Base-by-base conservation (phyloP, 495 filamentous ascomycete genomes). In the Neurospora terricola region DNA sequence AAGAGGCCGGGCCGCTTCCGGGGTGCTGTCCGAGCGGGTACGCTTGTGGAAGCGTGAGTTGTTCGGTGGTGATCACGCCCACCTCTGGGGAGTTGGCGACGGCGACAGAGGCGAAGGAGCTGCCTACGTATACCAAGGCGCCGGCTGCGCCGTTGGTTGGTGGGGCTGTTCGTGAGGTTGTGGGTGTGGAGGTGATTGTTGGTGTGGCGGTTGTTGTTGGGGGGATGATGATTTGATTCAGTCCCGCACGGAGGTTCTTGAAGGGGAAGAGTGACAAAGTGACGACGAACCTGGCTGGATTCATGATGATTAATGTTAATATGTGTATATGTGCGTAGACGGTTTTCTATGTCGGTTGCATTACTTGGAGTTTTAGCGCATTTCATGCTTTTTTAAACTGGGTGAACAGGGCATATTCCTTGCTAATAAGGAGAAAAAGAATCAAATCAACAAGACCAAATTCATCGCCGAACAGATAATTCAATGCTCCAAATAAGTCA, bases 11-110 rank as follows among this genome's bases (percentile, higher is more conserved):
- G 6, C 86, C 84, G 14, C 83, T 83, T 0, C 87, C 90, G 0
- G 94, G 94, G 9, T 97, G 94, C 77, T 97, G 94, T 85, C 93
- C 93, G 5, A 83, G 74, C 30, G 93, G 92, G 23, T 95, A 89
- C 79, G 80, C 73, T 6, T 97, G 94, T 82, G 93, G 93, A 11
- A 81, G 82, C 27, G 83, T 85, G 27, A 92, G 91, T 78, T 97
- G 94, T 78, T 88, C 87, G 14, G 85, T 86, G 4, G 78, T 80
- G 0, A 34, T 66, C 2, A 66, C 54, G 23, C 54, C 54, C 6
- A 66, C 54, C 23, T 4, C 6, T 1, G 74, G 78, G 0, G 81
- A 77, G 18, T 79, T 78, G n/a, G 82, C 72, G 39, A 88, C 85
- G 54, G 84, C 83, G 14, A 87, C 86, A 30, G 87, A 91, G 59